Conservation (phyloP, 768 basidiomycete species). For the Crassisporium funariophilum region DNA sequence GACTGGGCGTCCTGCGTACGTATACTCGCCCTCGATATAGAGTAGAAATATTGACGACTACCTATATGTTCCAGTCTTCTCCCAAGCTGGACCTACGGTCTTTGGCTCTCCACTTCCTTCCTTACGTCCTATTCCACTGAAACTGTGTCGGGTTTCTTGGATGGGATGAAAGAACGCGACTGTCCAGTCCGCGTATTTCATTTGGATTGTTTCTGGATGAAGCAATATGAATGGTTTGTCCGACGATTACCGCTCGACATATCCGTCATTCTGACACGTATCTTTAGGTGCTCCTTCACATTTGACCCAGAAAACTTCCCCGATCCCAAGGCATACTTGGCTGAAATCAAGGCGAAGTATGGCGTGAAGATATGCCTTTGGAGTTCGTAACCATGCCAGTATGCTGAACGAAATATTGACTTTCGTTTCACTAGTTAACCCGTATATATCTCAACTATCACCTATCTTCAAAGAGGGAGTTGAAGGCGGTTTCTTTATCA, state of each 20-base stretch:
- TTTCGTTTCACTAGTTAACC: constrained; percentile 53
- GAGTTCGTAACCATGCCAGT: constrained; percentile 42
- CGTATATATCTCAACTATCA: constrained; percentile 70
- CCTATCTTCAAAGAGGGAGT: constrained; percentile 71
- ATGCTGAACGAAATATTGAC: background rate
- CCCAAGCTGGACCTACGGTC: constrained; percentile 75
- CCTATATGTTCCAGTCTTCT: constrained; percentile 47
- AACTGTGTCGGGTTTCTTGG: constrained; percentile 69
- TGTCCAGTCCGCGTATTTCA: constrained; percentile 74
- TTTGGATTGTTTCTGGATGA: constrained; percentile 79
- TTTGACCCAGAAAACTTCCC: constrained; percentile 80
- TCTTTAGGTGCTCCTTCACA: constrained; percentile 66
- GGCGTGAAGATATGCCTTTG: constrained; percentile 75
- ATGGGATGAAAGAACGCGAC: constrained; percentile 67
- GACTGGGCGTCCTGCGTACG: constrained; percentile 63
- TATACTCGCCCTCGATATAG: background rate
- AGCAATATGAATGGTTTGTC: constrained; percentile 65
- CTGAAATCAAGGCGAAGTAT: constrained; percentile 61
- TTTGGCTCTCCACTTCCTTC: constrained; percentile 81
- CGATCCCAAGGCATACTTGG: constrained; percentile 63
- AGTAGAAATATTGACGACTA: constrained; percentile 19
- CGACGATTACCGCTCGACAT: too few species aligned
- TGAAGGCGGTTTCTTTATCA: constrained; percentile 70
- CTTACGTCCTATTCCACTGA: constrained; percentile 67
- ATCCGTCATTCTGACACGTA: constrained; percentile 15